Conservation (phyloP, 148 eudicot species). For the Beta vulgaris region DNA sequence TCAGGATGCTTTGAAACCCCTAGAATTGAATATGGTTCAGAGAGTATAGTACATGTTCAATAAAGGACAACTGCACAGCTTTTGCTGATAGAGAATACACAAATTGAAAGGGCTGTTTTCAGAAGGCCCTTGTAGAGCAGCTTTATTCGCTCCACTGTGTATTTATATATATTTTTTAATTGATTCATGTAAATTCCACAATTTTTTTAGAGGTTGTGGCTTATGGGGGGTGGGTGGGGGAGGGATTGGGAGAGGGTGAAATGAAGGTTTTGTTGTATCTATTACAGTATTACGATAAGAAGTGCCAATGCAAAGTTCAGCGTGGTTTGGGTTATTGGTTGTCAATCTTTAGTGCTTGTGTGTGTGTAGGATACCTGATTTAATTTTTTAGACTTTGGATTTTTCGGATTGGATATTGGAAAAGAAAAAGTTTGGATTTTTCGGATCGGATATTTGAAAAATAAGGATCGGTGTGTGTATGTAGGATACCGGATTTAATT, state of each 20-base stretch:
- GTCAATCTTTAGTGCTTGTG: too few relatives aligned
- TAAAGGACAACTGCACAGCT: slow-evolving; percentile 23
- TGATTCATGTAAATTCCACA: slow-evolving; percentile 23
- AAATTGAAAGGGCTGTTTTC: slow-evolving; percentile 39
- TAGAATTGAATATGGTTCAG: slow-evolving; percentile 50
- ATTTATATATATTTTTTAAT: slow-evolving; percentile 26
- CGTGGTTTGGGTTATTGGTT: slow-evolving; percentile 7
- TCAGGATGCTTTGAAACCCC: slow-evolving; percentile 90
- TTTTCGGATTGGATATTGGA: too few relatives aligned
- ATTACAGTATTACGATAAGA: slow-evolving; percentile 10
- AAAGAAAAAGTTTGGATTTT: too few relatives aligned
- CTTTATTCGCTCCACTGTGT: slow-evolving; percentile 31
- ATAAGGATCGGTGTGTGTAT: too few relatives aligned
- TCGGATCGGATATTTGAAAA: too few relatives aligned
- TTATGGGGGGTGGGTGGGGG: too few relatives aligned
- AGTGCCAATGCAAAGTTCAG: slow-evolving; percentile 4
- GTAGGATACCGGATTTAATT: too few relatives aligned
- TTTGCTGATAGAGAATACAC: slow-evolving; percentile 31
- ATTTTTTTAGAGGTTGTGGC: slow-evolving; percentile 7
- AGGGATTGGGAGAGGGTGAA: neutral
- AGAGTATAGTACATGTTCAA: slow-evolving; percentile 17
- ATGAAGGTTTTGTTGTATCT: slow-evolving; percentile 23
- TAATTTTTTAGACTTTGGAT: too few relatives aligned
- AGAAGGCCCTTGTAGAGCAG: slow-evolving; percentile 33
- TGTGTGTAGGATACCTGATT: too few relatives aligned